Evolutionary conservation across 2,329 filamentous ascomycete genomes (phyloP), one percentile per base, ranked within the genome.

Genomic region (Xenosphaeropsis pyriputrescens): DNA sequence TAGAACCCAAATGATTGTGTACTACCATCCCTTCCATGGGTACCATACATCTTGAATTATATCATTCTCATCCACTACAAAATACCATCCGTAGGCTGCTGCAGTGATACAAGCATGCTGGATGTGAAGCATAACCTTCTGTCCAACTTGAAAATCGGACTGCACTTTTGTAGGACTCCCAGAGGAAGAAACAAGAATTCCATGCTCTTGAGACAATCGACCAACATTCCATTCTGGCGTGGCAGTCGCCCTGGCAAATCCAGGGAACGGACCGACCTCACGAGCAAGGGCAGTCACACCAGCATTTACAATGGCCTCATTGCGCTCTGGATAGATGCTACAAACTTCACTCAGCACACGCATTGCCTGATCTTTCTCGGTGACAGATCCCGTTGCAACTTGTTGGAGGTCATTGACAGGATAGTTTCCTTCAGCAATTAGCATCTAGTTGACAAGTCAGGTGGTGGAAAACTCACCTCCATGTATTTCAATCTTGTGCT

Each of bases 331-430:
- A 34, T 60, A 60, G 9, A 59, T 48, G 36, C 58, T 56, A 44
- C 55, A 59, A n/a, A 60, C 56, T 38, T 61, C 57, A 18, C 52
- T 46, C 0, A 48, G 41, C 2, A 60, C 46, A 3, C 54, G 50
- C 4, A 53, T 45, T 3, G 58, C 55, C 26, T 56, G 55, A 18
- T 56, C 50, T 35, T 14, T 16, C 1, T 44, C 39, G 14, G 51
- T 39, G 12, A 60, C 51, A 5, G 59, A 41, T 1, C 52, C 52
- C 1, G 58, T 61, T 2, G 55, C 56, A 2, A 61, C 52, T 37
- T 60, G 58, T 29, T 61, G 58, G 13, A 61, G 56, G 29, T 60
- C 58, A n/a, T 59, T 57, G 22, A 49, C 49, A 3, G 56, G 55
- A 35, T 58, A 61, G 40, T 61, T 59, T 13, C 56, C 52, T 51